Evolutionary conservation across 345 rosid species (phyloP).

Genomic region (Syzygium aromaticum): DNA sequence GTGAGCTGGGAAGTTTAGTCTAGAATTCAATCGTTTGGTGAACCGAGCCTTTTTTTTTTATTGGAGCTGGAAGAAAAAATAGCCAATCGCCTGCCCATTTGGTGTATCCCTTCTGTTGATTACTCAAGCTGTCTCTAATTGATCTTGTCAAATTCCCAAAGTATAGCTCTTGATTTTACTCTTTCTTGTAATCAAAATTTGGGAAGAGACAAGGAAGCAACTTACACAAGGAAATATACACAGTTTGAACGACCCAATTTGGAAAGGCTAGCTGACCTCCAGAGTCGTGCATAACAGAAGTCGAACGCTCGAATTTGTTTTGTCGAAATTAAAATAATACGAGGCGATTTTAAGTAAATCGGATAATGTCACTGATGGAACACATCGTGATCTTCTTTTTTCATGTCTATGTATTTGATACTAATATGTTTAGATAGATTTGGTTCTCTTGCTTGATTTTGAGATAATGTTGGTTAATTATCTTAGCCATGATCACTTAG

Average conservation of each 20-base stretch:
- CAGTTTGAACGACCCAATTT: background rate
- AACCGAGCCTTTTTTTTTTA: background rate
- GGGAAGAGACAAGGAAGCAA: background rate
- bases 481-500: background rate
- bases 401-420: background rate
- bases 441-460: background rate
- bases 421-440: background rate
- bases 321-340: too few relatives aligned
- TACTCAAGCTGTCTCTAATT: background rate
- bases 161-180: background rate
- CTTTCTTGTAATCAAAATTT: background rate
- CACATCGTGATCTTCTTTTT: background rate
- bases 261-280: background rate
- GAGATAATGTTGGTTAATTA: background rate
- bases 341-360: background rate
- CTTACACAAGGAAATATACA: background rate
- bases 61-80: background rate
- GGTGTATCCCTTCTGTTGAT: background rate
- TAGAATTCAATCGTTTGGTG: background rate
- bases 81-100: background rate
- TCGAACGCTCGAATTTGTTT: too few relatives aligned
- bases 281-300: rapidly evolving
- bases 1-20: background rate
- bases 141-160: background rate
- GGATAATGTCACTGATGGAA: background rate